phyloP scores from a whole-genome alignment of 495 filamentous ascomycete genomes.

The Chaetomium cochliodes region DNA sequence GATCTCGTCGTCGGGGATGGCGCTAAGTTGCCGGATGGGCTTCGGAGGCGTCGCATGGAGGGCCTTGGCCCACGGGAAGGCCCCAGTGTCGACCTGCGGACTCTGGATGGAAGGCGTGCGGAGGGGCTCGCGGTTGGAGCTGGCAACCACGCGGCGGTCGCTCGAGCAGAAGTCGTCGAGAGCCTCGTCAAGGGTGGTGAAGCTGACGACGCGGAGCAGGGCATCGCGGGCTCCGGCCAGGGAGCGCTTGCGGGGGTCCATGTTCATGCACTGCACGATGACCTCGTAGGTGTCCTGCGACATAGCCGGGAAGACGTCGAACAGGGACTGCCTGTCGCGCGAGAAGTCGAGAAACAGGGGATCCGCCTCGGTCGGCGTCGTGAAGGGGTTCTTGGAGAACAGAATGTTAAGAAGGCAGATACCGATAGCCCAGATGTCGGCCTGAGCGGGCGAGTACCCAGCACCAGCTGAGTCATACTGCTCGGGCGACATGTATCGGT shows the following conservation, averaged over 20 bases:
- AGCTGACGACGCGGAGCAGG: slow-evolving; percentile 75
- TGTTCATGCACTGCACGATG: slow-evolving; percentile 77
- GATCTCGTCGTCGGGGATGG: slow-evolving; percentile 70
- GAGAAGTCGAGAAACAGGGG: slow-evolving; percentile 89
- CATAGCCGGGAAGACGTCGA: slow-evolving; percentile 98
- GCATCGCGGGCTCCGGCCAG: slow-evolving; percentile 71
- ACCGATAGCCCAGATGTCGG: slow-evolving; percentile 95
- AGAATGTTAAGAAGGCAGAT: slow-evolving; percentile 94
- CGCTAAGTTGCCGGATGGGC: slow-evolving; percentile 78
- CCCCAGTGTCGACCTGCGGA: slow-evolving; percentile 72
- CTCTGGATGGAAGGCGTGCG: slow-evolving; percentile 93
- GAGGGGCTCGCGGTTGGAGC: slow-evolving; percentile 89
- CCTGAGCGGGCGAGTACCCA: slow-evolving; percentile 90
- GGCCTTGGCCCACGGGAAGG: slow-evolving; percentile 94
- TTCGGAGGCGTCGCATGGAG: slow-evolving; percentile 74
- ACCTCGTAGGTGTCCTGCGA: slow-evolving; percentile 96
- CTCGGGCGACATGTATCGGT: slow-evolving; percentile 98
- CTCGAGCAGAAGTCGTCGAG: slow-evolving; percentile 93
- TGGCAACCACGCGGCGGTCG: slow-evolving; percentile 67
- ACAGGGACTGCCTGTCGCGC: slow-evolving; percentile 87
- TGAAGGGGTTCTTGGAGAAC: slow-evolving; percentile 94
- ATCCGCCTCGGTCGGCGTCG: slow-evolving; percentile 78
- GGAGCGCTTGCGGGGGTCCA: slow-evolving; percentile 88
- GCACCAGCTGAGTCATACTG: slow-evolving; percentile 83
- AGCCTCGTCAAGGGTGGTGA: slow-evolving; percentile 82